Evolutionary conservation across 139 green algal species (phyloP), one percentile per base, ranked within the genome.

Genomic region (Chlorella ohadii): DNA sequence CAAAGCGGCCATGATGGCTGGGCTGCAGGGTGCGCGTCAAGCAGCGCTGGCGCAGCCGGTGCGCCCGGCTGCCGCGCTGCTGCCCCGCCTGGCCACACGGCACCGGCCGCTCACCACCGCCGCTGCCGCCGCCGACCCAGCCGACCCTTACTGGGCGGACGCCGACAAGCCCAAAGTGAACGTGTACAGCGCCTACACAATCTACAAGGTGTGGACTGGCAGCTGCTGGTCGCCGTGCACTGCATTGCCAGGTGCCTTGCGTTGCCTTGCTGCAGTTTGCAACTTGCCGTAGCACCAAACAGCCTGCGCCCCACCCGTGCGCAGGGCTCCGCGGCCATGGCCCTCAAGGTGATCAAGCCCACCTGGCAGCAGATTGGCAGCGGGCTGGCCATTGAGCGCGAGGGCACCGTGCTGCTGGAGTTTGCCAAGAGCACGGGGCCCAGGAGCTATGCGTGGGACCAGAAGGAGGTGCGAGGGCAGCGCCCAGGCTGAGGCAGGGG

Each of bases 121-220:
- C 51, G 51, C 51, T 22, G 51, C 51, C 51, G 51, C 51, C 15
- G 51, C 51, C 51, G 51, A 59, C 51, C 51, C 80, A 15, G 67
- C 68, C 12, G 67, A 85, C 33, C 68, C 80, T 31, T 84, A 68
- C 47, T 73, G 51, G 51, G 47, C 41, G 9, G 56, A 68, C 65
- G 65, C 66, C 56, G 66, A 33, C 33, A 78, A 84, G 47, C 34
- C 20, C 59, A 31, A 25, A 12, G 59, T 81, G 22, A 56, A 59
- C 34, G 72, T 86, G 5, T 86, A 80, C 59, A 73, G 56, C 31
- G 68, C 65, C 28, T 88, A 88, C 71, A 88, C 82, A 6, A 65
- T 90, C 55, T 90, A 90, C 77, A 90, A 90, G 61, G 81, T 81
- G 15, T 20, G 65, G n/a, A n/a, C n/a, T n/a, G n/a, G n/a, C n/a